Evolutionary conservation across 139 green algal species (phyloP).

Genomic region (Chloropicon primus): DNA sequence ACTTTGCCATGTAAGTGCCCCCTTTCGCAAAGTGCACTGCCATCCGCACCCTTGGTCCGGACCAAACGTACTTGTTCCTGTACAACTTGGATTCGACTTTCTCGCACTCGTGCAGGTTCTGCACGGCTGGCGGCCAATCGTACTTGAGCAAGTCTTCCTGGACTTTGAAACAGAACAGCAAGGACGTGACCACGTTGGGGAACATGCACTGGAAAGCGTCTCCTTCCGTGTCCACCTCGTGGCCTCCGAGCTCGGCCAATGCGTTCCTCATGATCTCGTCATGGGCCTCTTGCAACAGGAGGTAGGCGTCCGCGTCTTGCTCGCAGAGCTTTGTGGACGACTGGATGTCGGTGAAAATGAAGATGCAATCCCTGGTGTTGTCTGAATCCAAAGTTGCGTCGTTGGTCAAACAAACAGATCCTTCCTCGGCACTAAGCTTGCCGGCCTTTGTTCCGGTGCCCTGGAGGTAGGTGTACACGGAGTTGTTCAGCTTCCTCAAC

Average conservation of each 20-base stretch:
- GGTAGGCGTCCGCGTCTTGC: not conserved
- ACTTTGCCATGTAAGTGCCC: slow-evolving; percentile 2
- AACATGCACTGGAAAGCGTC: slow-evolving; percentile 6
- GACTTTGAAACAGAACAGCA: slow-evolving; percentile 31
- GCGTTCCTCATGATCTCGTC: slow-evolving; percentile 48
- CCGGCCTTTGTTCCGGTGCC: not conserved
- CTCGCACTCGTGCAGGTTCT: slow-evolving; percentile 21
- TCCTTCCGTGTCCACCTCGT: slow-evolving; percentile 64
- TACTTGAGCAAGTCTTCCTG: slow-evolving; percentile 52
- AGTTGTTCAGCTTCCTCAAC: not conserved
- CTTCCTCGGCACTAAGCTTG: not conserved
- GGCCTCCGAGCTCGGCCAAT: slow-evolving; percentile 42
- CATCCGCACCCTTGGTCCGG: slow-evolving; percentile 1
- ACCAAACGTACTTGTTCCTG: not conserved
- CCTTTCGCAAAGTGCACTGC: slow-evolving; percentile 3
- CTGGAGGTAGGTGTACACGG: not conserved
- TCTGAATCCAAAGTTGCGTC: not conserved
- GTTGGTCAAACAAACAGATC: not conserved
- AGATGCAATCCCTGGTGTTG: not conserved
- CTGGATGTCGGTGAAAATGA: slow-evolving; percentile 11
- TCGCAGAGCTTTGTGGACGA: slow-evolving; percentile 1
- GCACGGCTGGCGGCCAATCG: slow-evolving; percentile 42
- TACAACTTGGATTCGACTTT: not conserved
- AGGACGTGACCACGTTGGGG: not conserved
- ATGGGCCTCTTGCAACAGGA: not conserved